Evolutionary conservation across 2,329 filamentous ascomycete species (phyloP), one percentile per base, ranked within the genome.

Genomic region (Claviceps humidiphila): DNA sequence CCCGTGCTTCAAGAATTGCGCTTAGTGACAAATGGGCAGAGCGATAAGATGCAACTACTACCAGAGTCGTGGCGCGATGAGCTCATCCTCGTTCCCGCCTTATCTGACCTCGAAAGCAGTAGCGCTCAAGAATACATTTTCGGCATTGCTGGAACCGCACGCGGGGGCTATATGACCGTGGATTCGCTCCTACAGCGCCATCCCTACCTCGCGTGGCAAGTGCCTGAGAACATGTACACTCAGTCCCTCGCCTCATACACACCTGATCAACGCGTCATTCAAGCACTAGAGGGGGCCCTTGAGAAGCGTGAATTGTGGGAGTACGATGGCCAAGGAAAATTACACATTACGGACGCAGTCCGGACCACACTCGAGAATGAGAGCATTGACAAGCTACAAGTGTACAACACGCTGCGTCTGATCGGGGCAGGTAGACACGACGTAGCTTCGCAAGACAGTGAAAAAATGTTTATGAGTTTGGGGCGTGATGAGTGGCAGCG

Each of bases 171-270:
- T 44, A 58, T 59, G 13, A 51, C 50, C 37, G 51, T 56, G 0
- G 53, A 52, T 7, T 47, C 54, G 9, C 54, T 68, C 4, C 47
- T 66, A 38, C 57, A 51, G 9, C 56, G 62, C 8, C 63, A 68
- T 34, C 67, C 68, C 1, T 68, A 69, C 52, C 63, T 71, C 44
- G 63, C 71, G 55, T 71, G 67, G 66, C 62, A 65, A 3, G 62
- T 68, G 20, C 66, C 66, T 1, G 47, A 53, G n/a, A 37, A 43
- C 6, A 47, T 61, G 22, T 69, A 70, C 58, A 55, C 53, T 7
- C 50, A 53, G 4, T 60, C 63, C 13, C 56, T 68, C 5, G 55
- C 55, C 7, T 54, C 57, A 14, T 55, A 55, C 34, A 34, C 17
- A 4, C 57, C 56, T 6, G 56, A 61, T 30, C 43, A 52, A 7